Evolutionary conservation across 768 basidiomycete species (phyloP), one percentile per base, ranked within the genome.

Genomic region (Crassisporium funariophilum): DNA sequence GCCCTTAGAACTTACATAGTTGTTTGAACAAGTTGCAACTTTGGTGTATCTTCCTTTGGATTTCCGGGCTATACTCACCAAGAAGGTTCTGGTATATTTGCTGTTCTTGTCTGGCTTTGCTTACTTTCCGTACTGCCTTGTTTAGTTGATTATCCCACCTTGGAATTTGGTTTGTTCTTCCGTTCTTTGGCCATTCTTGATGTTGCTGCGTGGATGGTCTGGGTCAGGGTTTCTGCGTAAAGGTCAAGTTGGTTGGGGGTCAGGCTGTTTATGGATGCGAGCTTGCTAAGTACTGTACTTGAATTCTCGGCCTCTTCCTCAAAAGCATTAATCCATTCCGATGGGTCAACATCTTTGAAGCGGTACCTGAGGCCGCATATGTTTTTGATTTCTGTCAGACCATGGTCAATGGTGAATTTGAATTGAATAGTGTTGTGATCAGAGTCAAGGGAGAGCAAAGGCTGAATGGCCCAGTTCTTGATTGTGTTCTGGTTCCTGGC

Each of bases 111-210:
- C 47, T 23, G 5, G 46, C 42, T 13, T 54, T 35, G 13, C 27
- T 41, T 0, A 59, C 52, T 2, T 41, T 36, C 5, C 35, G 9
- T 0, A 45, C 52, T 5, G 53, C 56, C 5, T 38, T 11, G 6
- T 35, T 41, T 4, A 59, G 43, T 1, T 59, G 52, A 1, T 51
- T 23, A 46, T 58, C 51, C 62, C 58, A 64, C 62, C 58, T 61
- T 17, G 52, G 55, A n/a, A n/a, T n/a, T n/a, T n/a, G n/a, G n/a
- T n/a, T n/a, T n/a, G n/a, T n/a, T n/a, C n/a, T n/a, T n/a, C n/a
- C n/a, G n/a, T n/a, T n/a, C n/a, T n/a, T n/a, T n/a, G n/a, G n/a
- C n/a, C n/a, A n/a, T n/a, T n/a, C n/a, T n/a, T n/a, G n/a, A n/a
- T n/a, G n/a, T n/a, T n/a, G n/a, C n/a, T n/a, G n/a, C n/a, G n/a